Base-by-base conservation (phyloP, 208 protist genomes). In the Acanthamoeba royreba region DNA sequence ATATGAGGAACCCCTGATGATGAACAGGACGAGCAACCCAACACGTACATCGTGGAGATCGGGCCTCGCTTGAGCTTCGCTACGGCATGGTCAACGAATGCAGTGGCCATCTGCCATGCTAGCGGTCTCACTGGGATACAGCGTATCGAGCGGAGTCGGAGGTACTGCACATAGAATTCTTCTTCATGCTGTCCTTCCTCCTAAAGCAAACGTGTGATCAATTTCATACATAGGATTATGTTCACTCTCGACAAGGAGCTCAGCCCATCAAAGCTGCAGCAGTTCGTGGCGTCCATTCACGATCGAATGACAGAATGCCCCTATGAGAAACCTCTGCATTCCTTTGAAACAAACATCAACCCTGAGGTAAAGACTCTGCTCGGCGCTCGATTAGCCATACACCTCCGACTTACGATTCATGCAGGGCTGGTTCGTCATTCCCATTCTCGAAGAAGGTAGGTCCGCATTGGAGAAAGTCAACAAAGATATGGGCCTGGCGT, bases 61-160 rank as follows among this genome's bases (percentile, higher is more conserved):
- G 97, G 97, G 2, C 97, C 97, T 28, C 95, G 97, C 72, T 79
- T 98, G 94, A 97, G 94, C 77, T 98, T 98, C 46, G 95, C 90
- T 33, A 97, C 97, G 4, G 96, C 97, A 2, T 98, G 96, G 96
- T 97, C 95, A 13, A 96, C 97, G 7, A 98, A 98, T 85, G 97
- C 96, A 4, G 94, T 97, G 9, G 83, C 95, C 2, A 97, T 98
- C 38, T 96, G 96, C 89, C 52, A 95, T 22, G 72, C 95, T 8
- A 96, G 95, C 93, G 95, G 96, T 53, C 55, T 97, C 0, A 9
- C 53, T 4, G 2, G 33, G 22, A 42, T 98, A n/a, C 28, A 90
- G 17, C 94, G 97, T 31, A 94, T 98, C 13, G 97, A 98, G 86
- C 55, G 95, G 33, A 96, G 94, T 9, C 93, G 95, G 11, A 92